Evolutionary conservation across 2,329 filamentous ascomycete species (phyloP), one percentile per base, ranked within the genome.

Genomic region (Huntiella decipiens): DNA sequence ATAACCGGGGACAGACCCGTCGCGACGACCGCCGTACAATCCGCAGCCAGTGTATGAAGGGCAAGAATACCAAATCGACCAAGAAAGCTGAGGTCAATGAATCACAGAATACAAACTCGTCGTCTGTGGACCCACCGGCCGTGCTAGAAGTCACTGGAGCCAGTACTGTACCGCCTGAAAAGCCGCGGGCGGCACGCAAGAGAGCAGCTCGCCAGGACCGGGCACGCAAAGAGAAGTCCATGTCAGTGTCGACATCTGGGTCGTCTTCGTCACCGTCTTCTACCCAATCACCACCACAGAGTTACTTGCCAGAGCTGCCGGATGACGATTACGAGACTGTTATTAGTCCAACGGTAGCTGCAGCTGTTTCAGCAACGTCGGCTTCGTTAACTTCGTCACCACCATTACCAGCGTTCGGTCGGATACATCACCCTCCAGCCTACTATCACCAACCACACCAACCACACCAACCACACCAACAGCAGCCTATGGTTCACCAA

Each of bases 1-100:
- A 51, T 34, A 47, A 51, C 32, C 43, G 50, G 42, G 46, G 49
- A 31, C 47, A 51, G 19, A 49, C 47, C 13, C 43, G 44, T n/a
- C 43, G 47, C n/a, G 47, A 49, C 13, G 47, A 49, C 38, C 43
- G 47, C 10, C 43, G 44, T 33, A 49, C 47, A 7, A 49, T 49
- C 35, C 47, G 47, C 35, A 49, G 47, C 35, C 47, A 49, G 32
- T 49, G 47, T 16, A 49, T 49, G 47, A 49, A 49, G 38, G 47
- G 47, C 33, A 49, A 49, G 12, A 49, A 49, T 11, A 49, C 40
- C 5, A 49, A 49, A 19, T 15, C 28, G 5, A 17, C 28, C 31
- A 43, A 43, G 22, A 34, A 33, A 32, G 15, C 40, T 17, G 31
- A 43, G 31, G 17, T 13, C 17, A 13, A 13, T 15, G 39, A 42